phyloP scores from a whole-genome alignment of 495 filamentous ascomycete species.

The Penicilliopsis zonata region DNA sequence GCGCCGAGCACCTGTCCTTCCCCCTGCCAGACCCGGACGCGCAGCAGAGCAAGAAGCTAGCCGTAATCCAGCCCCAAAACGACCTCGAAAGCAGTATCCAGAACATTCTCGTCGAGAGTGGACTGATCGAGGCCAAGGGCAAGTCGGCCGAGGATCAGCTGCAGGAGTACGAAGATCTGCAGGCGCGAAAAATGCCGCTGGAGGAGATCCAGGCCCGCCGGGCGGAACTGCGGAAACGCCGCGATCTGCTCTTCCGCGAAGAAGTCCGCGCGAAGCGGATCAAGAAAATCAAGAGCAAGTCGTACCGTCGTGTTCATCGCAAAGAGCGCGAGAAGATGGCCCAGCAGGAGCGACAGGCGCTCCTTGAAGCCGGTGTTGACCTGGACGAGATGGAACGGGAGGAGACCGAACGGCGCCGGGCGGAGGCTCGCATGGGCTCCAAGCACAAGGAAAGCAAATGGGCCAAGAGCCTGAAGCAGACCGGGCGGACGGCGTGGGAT shows the following conservation, averaged over 20 bases:
- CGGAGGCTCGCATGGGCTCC: slow-evolving; percentile 78
- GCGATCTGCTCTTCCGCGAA: slow-evolving; percentile 87
- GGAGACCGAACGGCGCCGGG: slow-evolving; percentile 63
- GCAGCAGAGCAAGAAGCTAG: slow-evolving; percentile 31
- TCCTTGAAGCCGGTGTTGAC: slow-evolving; percentile 56
- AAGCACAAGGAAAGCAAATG: slow-evolving; percentile 88
- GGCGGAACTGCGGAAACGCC: slow-evolving; percentile 62
- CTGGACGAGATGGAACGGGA: slow-evolving; percentile 69
- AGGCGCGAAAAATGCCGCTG: slow-evolving; percentile 50
- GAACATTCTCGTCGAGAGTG: slow-evolving; percentile 79
- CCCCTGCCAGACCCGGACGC: slow-evolving; percentile 64
- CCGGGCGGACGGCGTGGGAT: slow-evolving; percentile 69
- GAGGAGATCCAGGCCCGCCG: slow-evolving; percentile 64
- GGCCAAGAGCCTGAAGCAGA: slow-evolving; percentile 80
- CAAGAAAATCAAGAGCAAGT: slow-evolving; percentile 97
- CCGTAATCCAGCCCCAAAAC: slow-evolving; percentile 49
- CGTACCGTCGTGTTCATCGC: slow-evolving; percentile 82
- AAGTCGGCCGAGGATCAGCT: slow-evolving; percentile 54
- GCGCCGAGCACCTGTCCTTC: slow-evolving; percentile 87
- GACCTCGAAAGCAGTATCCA: slow-evolving; percentile 78
- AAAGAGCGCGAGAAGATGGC: slow-evolving; percentile 68
- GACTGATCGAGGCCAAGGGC: slow-evolving; percentile 45
- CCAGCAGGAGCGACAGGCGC: slow-evolving; percentile 55
- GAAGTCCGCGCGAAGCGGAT: slow-evolving; percentile 79
- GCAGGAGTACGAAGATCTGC: slow-evolving; percentile 56